Evolutionary conservation across 1,284 basidiomycete species (phyloP).

Genomic region (Entoloma clypeatum): DNA sequence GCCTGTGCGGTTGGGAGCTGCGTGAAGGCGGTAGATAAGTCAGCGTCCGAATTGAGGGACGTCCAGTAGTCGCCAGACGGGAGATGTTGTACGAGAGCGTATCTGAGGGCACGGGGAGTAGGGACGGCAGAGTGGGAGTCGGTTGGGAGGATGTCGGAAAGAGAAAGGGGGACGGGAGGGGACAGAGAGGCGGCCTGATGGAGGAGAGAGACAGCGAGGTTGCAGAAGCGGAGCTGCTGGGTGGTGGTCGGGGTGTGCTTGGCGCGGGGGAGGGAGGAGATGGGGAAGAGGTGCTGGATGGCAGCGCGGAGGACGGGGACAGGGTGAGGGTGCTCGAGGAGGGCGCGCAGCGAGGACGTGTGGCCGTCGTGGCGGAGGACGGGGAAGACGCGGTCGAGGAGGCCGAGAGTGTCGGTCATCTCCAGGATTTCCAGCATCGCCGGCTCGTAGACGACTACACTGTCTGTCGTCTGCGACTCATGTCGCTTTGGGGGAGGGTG

Average conservation of each 20-base stretch:
- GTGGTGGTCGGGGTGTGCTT: slow-evolving; percentile 55
- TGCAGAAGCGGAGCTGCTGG: slow-evolving; percentile 70
- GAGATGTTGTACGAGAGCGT: slow-evolving; percentile 73
- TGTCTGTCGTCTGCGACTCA: slow-evolving; percentile 12
- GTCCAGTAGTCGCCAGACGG: slow-evolving; percentile 75
- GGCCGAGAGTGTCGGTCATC: slow-evolving; percentile 66
- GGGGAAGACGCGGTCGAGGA: slow-evolving; percentile 77
- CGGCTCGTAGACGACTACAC: slow-evolving; percentile 47
- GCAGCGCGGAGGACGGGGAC: slow-evolving; percentile 57
- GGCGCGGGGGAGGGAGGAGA: slow-evolving; percentile 61
- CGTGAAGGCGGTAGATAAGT: slow-evolving; percentile 38
- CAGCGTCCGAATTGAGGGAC: slow-evolving; percentile 54
- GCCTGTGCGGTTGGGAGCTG: slow-evolving; percentile 60
- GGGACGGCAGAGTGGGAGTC: slow-evolving; percentile 21
- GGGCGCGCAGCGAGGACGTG: slow-evolving; percentile 57
- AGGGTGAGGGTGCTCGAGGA: slow-evolving; percentile 53
- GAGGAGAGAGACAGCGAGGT: slow-evolving; percentile 64
- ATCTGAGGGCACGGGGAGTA: slow-evolving; percentile 37
- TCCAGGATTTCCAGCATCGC: slow-evolving; percentile 75
- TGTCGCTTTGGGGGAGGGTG: slow-evolving; percentile 36
- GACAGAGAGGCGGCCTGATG: slow-evolving; percentile 59
- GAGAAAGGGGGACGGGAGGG: slow-evolving; percentile 41
- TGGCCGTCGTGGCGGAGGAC: slow-evolving; percentile 35
- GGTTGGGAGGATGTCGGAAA: slow-evolving; percentile 40
- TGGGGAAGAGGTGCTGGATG: slow-evolving; percentile 61